These are phyloP conservation scores for Didymella segeticola DNA, from an alignment of 2,329 filamentous ascomycete species.

Conservation along the genomic window DNA sequence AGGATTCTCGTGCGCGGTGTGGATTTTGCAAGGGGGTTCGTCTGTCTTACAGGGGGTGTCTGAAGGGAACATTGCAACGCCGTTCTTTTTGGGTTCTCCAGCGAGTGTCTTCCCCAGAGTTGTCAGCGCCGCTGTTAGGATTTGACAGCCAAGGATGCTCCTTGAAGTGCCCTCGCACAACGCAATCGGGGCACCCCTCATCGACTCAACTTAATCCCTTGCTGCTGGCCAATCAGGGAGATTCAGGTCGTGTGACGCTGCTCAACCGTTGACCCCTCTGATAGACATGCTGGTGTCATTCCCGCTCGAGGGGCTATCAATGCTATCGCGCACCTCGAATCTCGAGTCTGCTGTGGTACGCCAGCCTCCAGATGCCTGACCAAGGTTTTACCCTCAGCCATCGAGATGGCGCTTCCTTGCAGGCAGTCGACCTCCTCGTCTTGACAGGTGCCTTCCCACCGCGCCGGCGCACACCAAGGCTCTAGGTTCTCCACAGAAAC, in stretches of 20 bases:
- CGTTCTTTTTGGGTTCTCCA: not conserved
- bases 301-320: conserved; percentile 2
- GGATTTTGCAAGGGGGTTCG: not conserved
- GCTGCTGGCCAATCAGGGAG: conserved; percentile 19
- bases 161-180: not conserved
- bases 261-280: conserved; percentile 8
- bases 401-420: conserved; percentile 8
- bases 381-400: not conserved
- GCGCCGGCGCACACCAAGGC: conserved; percentile 16
- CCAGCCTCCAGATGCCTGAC: conserved; percentile 12
- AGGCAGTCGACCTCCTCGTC: conserved; percentile 5
- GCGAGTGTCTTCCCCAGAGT: conserved; percentile 16
- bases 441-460: conserved; percentile 20
- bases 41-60: not conserved
- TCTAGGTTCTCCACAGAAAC: conserved; percentile 25
- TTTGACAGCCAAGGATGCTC: conserved; percentile 22
- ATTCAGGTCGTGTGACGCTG: conserved; percentile 19
- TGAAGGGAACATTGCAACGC: not conserved
- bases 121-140: not conserved
- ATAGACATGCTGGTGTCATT: conserved; percentile 10
- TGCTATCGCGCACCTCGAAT: too few relatives aligned
- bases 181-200: not conserved
- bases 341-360: conserved; percentile 15
- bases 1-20: conserved; percentile 4
- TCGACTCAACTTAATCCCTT: conserved; percentile 15